Evolutionary conservation across 2,329 filamentous ascomycete genomes (phyloP), one percentile per base, ranked within the genome.

Genomic region (Chrysoporthe puriensis): DNA sequence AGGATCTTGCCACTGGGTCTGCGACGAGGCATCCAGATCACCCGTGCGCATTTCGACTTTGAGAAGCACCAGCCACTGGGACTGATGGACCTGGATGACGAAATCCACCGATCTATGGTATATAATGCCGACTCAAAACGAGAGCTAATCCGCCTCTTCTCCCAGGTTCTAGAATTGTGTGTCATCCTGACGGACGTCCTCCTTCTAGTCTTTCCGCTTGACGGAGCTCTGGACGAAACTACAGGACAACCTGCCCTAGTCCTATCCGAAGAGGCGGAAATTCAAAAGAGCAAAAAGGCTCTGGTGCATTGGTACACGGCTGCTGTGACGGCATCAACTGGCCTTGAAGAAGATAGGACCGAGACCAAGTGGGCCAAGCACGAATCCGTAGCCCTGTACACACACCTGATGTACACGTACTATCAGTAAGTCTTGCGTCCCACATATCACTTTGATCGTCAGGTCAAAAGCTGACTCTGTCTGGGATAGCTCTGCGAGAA

Each of bases 391-490:
- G 78, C 80, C 18, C 66, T 82, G 40, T 82, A 83, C 72, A 81
- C 80, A 2, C 83, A 82, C 48, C 71, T 85, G 69, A 82, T 84
- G 72, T 83, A 82, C 67, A 84, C 85, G 79, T 84, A 84, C 67
- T 85, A 84, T 69, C 78, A 84, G 81, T 85, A 76, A 70, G 81
- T 74, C 1, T 74, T 52, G 84, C 4, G 13, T 21, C 16, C 14
- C 13, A 32, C 16, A 46, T 46, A 13, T 4, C 18, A 16, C 44
- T 14, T 46, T n/a, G 18, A 14, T 46, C 26, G 44, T 6, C 14
- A 18, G 4, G 44, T n/a, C 11, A 14, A 32, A 36, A 14, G 32
- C 46, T 63, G 34, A 63, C 48, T n/a, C 9, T 4, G 4, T 5
- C 36, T 8, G 16, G 5, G 5, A 6, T 18, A 62, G 61, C 48